Conservation (phyloP, 306 rosid genomes). For the Abrus pulchellus region DNA sequence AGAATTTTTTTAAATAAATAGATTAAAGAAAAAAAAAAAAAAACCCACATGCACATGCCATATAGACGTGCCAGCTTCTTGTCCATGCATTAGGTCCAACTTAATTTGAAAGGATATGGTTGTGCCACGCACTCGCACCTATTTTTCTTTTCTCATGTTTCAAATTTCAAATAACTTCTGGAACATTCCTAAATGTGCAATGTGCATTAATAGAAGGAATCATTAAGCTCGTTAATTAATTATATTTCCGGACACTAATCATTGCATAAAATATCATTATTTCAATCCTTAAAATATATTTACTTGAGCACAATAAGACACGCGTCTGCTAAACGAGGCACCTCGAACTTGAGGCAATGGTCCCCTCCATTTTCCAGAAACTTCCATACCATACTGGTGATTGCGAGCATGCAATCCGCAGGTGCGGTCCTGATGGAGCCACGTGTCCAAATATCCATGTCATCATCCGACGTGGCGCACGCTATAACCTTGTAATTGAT, state of each 20-base stretch:
- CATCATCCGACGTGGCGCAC: conserved; percentile 57
- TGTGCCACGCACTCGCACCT: neutral
- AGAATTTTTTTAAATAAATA: too few relatives aligned
- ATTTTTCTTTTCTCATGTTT: neutral
- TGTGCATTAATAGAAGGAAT: neutral
- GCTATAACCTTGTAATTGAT: conserved; percentile 60
- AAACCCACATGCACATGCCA: too few relatives aligned
- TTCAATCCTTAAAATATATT: neutral
- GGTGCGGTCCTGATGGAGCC: conserved; percentile 53
- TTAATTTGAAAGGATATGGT: neutral
- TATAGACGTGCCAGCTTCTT: neutral
- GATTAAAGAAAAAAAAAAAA: too few relatives aligned
- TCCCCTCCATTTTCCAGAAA: conserved; percentile 61
- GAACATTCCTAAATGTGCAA: conserved; percentile 34
- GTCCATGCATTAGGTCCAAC: conserved; percentile 9
- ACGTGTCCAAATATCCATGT: conserved; percentile 57
- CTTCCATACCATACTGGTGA: conserved; percentile 47
- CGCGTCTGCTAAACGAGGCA: conserved; percentile 41
- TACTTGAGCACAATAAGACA: neutral
- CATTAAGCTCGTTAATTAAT: conserved; percentile 2
- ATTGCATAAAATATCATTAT: conserved; percentile 13
- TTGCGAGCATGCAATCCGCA: conserved; percentile 28
- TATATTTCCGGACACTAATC: neutral
- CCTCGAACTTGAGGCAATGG: conserved; percentile 37
- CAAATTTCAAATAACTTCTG: conserved; percentile 33